A percentile compares a stretch with the other conserved stretches of the same genome.
Conservation (phyloP, 192 early-diverging fungal genomes). For the Backusella tuberculispora region DNA sequence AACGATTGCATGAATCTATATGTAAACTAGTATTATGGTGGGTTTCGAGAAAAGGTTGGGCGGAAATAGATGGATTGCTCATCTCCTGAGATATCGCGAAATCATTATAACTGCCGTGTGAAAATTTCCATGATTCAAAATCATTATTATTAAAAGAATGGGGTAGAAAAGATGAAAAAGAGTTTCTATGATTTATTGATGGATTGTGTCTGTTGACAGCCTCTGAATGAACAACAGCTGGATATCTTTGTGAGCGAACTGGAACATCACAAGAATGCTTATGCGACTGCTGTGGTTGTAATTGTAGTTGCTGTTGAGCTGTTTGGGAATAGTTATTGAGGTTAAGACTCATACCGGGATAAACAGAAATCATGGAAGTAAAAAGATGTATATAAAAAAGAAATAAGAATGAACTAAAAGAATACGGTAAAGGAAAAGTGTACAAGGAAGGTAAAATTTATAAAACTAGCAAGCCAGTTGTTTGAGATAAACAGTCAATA, state of each 20-base stretch:
- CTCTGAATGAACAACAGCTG: not conserved
- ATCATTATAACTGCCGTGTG: not conserved
- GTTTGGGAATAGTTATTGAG: not conserved
- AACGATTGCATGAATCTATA: slow-evolving; percentile 1
- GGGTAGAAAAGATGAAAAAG: not conserved
- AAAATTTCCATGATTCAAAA: slow-evolving; percentile 13
- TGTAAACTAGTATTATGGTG: not conserved
- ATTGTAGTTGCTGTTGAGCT: not conserved
- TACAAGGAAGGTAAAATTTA: not conserved
- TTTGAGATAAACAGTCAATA: not conserved
- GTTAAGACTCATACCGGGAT: slow-evolving; percentile 29
- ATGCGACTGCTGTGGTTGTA: not conserved
- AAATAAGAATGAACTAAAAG: slow-evolving; percentile 4
- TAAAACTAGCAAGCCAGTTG: slow-evolving; percentile 20
- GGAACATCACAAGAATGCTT: not conserved
- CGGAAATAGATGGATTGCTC: slow-evolving; percentile 3
- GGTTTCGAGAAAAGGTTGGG: slow-evolving; percentile 4
- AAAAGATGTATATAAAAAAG: not conserved
- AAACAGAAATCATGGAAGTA: slow-evolving; percentile 30
- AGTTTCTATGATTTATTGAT: not conserved
- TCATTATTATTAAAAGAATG: slow-evolving; percentile 4
- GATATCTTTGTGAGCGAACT: not conserved
- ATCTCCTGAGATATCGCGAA: slow-evolving; percentile 15
- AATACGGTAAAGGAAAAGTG: not conserved
- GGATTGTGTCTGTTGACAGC: not conserved